Evolutionary conservation across 306 rosid genomes (phyloP).

Genomic region (Pueraria montana): DNA sequence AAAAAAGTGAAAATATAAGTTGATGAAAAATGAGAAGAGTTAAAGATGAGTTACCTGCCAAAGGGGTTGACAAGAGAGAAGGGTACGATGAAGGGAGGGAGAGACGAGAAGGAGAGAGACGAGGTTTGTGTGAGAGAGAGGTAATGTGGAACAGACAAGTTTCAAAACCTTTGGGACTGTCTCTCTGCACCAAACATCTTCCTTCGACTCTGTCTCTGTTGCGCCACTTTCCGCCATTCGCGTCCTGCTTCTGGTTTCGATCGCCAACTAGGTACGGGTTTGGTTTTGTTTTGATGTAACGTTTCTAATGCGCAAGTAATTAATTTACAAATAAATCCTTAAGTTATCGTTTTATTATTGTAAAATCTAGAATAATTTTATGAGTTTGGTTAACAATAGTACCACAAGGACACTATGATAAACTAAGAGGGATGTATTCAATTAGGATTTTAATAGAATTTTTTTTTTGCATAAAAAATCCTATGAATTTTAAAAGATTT

Average conservation of each 20-base stretch:
- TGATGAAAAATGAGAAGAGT: neutral
- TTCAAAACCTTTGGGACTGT: constrained; percentile 70
- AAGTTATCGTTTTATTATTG: too few relatives aligned
- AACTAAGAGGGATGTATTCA: too few relatives aligned
- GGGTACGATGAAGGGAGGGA: constrained; percentile 73
- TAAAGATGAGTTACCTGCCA: constrained; percentile 62
- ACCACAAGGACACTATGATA: too few relatives aligned
- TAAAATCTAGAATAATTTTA: too few relatives aligned
- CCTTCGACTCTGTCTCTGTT: constrained; percentile 40
- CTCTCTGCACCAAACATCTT: constrained; percentile 70
- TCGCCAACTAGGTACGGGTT: too few relatives aligned
- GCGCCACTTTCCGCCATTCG: constrained; percentile 54
- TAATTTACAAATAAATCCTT: too few relatives aligned
- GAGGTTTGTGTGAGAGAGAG: constrained; percentile 64
- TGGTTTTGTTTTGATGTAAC: too few relatives aligned
- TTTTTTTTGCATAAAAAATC: too few relatives aligned
- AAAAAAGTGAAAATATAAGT: neutral
- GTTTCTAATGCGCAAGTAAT: too few relatives aligned
- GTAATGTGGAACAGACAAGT: constrained; percentile 63
- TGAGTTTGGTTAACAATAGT: too few relatives aligned
- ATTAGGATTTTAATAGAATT: too few relatives aligned
- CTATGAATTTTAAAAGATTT: too few relatives aligned
- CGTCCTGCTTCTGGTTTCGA: neutral
- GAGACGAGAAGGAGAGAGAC: constrained; percentile 68
- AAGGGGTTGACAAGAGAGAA: constrained; percentile 62